Percentiles rank a stretch among this genome's conserved stretches.
Conservation (phyloP, 371 early-diverging fungal genomes). For the Homolaphlyctis polyrhiza region DNA sequence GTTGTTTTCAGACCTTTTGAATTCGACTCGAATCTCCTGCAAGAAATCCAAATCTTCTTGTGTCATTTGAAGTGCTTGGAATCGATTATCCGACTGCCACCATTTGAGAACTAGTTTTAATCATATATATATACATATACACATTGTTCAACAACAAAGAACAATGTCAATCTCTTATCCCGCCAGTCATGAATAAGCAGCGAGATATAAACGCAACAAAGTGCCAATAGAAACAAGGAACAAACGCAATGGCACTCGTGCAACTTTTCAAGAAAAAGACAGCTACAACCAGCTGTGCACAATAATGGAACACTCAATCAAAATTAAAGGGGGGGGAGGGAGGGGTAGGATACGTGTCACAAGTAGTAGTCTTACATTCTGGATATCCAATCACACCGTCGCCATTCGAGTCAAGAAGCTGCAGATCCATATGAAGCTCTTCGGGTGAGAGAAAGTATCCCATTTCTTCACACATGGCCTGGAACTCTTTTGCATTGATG, state of each 20-base stretch:
- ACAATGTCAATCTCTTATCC: too few species aligned
- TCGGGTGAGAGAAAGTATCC: conserved; percentile 28
- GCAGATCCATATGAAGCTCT: conserved; percentile 25
- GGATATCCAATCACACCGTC: conserved; percentile 25
- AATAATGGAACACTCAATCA: too few species aligned
- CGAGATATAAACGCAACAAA: neutral
- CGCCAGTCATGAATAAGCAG: too few species aligned
- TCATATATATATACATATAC: too few species aligned
- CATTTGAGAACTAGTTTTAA: conserved; percentile 28
- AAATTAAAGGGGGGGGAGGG: too few species aligned
- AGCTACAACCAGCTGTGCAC: too few species aligned
- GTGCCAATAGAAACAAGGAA: neutral
- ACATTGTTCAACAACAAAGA: too few species aligned
- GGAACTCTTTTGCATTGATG: conserved; percentile 27
- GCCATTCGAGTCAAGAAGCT: conserved; percentile 29
- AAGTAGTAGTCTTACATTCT: conserved; percentile 23
- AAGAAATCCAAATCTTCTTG: conserved; percentile 18
- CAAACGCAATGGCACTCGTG: neutral
- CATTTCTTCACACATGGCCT: conserved; percentile 28
- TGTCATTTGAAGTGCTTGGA: conserved; percentile 18
- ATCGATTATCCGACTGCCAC: conserved; percentile 33
- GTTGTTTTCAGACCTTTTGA: conserved; percentile 22
- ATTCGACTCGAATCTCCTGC: conserved; percentile 16
- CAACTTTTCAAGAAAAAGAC: too few species aligned
- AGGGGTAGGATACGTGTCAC: too few species aligned